Evolutionary conservation across 2,329 filamentous ascomycete genomes (phyloP).

Genomic region (Xylaria sp.): DNA sequence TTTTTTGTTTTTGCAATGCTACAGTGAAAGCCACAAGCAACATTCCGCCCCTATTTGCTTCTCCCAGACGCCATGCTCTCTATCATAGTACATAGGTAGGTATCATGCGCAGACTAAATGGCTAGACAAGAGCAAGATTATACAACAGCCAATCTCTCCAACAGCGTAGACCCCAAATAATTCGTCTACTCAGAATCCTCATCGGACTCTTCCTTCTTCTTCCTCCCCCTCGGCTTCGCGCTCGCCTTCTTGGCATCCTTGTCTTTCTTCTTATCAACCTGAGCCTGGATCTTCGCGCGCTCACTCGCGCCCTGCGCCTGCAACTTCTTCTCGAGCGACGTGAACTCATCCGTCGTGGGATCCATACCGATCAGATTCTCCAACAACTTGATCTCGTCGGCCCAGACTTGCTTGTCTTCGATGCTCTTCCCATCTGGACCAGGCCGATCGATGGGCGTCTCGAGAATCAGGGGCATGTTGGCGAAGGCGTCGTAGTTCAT

Average conservation of each 20-base stretch:
- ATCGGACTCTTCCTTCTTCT: constrained; percentile 26
- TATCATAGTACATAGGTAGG: neutral
- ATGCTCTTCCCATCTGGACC: constrained; percentile 59
- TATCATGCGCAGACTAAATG: neutral
- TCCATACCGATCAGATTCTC: constrained; percentile 86
- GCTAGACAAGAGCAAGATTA: constrained; percentile 3
- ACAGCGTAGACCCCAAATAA: no score
- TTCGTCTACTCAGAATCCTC: constrained; percentile 22
- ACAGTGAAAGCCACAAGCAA: neutral
- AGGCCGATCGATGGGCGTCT: constrained; percentile 83
- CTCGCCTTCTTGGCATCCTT: constrained; percentile 47
- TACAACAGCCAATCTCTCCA: neutral
- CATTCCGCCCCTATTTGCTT: neutral
- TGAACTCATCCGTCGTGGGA: constrained; percentile 66
- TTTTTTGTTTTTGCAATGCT: no score
- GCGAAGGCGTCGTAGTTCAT: constrained; percentile 77
- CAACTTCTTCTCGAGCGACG: constrained; percentile 57
- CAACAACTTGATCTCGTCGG: constrained; percentile 87
- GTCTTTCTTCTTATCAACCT: constrained; percentile 68
- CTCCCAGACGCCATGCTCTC: constrained; percentile 13
- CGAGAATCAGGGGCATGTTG: constrained; percentile 82
- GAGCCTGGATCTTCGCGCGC: constrained; percentile 68
- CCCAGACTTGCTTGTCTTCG: constrained; percentile 83
- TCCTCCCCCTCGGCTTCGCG: constrained; percentile 18
- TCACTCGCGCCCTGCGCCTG: constrained; percentile 64